Base-by-base conservation (phyloP, 2,329 filamentous ascomycete species). In the Colletotrichum sp. region DNA sequence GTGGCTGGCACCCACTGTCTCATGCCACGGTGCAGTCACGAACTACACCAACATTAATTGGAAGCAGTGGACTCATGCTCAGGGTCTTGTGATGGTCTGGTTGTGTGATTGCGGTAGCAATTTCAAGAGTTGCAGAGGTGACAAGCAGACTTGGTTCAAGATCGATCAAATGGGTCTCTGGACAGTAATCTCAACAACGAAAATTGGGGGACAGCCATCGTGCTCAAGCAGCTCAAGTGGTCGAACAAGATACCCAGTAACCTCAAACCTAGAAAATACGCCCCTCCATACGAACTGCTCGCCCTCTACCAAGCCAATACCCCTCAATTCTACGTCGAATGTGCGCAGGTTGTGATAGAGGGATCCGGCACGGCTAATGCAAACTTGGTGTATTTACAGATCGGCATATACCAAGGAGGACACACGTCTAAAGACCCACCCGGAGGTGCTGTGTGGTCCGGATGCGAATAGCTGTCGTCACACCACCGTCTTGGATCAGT, bases 31-130 rank as follows among this genome's bases (percentile, higher is more conserved):
- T 15, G 83, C 83, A 64, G 87, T 88, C 18, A 88, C 83, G 21
- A 88, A 86, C 74, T 91, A 91, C 81, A 83, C 82, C 21, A 86
- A 84, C 60, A 83, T 91, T 68, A 82, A 86, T 78, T 91, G 89
- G 89, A 80, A 82, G 52, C 90, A 92, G 80, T 92, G 90, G 90
- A 91, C 90, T 1, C 90, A 92, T 80, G 82, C 86, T 71, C 90
- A 92, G 79, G 90, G 90, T 2, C 90, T 90, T 18, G 88, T 92
- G 55, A 89, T 91, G 86, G 90, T 92, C 4, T 92, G 87, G 87
- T 80, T 89, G 80, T 89, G 89, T 84, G 81, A 86, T 80, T 85
- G 85, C 72, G 81, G 87, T 5, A 84, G 85, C 43, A 86, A 84
- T 66, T 90, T 90, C 81, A 82, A 81, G 15, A 81, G 84, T 43